Conservation (phyloP, 2,329 filamentous ascomycete species). For the Rhytidhysteron rufulum region DNA sequence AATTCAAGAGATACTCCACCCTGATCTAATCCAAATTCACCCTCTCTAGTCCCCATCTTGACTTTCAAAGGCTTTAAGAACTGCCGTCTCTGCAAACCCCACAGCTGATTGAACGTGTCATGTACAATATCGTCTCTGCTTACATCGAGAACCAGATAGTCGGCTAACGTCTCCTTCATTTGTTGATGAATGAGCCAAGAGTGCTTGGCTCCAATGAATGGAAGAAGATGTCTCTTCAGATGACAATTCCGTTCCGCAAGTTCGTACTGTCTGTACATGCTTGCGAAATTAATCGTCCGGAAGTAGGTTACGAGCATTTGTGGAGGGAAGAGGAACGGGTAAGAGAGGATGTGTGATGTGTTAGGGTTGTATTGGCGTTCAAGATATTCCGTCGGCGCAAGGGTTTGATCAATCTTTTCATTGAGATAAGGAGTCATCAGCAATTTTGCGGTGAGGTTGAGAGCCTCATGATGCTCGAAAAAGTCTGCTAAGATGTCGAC, state of each 20-base stretch:
- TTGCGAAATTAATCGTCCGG: slow-evolving; percentile 78
- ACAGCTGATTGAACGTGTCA: slow-evolving; percentile 73
- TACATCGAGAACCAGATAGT: slow-evolving; percentile 44
- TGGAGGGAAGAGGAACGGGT: slow-evolving; percentile 73
- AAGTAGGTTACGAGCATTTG: slow-evolving; percentile 77
- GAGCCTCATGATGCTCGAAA: slow-evolving; percentile 39
- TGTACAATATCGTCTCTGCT: slow-evolving; percentile 38
- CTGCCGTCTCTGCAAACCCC: slow-evolving; percentile 79
- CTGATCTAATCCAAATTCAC: slow-evolving; percentile 88
- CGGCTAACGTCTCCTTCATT: slow-evolving; percentile 31
- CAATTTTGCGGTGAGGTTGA: slow-evolving; percentile 56
- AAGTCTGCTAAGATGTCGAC: slow-evolving; percentile 69
- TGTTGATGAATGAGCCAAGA: slow-evolving; percentile 24
- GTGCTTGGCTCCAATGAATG: slow-evolving; percentile 20
- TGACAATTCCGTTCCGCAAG: slow-evolving; percentile 23
- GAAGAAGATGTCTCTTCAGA: slow-evolving; percentile 22
- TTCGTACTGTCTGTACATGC: slow-evolving; percentile 78
- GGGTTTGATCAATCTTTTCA: slow-evolving; percentile 69
- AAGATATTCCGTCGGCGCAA: slow-evolving; percentile 66
- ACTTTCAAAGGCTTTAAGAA: slow-evolving; percentile 84
- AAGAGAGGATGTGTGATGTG: slow-evolving; percentile 71
- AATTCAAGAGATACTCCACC: slow-evolving; percentile 97
- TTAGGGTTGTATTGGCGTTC: slow-evolving; percentile 57
- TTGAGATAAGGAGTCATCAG: slow-evolving; percentile 75
- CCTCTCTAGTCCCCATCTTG: slow-evolving; percentile 71